Evolutionary conservation across 1,284 basidiomycete species (phyloP), one percentile per base, ranked within the genome.

Genomic region (Ustilago shanxiensis): DNA sequence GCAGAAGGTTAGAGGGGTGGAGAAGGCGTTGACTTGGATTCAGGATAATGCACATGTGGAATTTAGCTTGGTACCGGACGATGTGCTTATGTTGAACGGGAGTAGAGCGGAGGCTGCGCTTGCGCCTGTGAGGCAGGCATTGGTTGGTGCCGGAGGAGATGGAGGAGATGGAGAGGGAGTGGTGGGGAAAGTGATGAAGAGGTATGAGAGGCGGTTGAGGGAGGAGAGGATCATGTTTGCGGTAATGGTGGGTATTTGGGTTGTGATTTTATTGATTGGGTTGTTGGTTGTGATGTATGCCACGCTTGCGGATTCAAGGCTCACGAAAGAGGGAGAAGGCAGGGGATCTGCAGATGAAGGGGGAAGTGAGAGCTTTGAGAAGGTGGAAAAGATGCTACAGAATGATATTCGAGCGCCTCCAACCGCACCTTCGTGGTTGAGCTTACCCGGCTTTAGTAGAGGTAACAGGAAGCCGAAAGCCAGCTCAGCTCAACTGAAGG

Each of bases 1-100:
- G 6, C 90, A 90, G 68, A 99, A 99, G 86, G 91, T 98, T 54
- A 88, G 91, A 63, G 93, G 91, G 8, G 89, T 99, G 79, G 93
- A 95, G 86, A 89, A 91, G 22, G 95, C 93, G 9, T 88, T 98
- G 55, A 97, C 94, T 0, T 98, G 96, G 90, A 88, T 98, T 70
- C 92, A 95, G 80, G 88, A 95, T 75, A 95, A 96, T 85, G 91
- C 95, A 41, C 88, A 91, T 52, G 89, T 97, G 74, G 88, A 93
- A 75, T 89, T 98, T 58, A 91, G 93, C 0, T 89, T 89, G 37
- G 89, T 97, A 44, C 91, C 93, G 63, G 87, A 91, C 54, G 89
- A 90, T 64, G 89, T 92, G 41, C 90, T 98, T 62, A 88, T 94
- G 47, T 89, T 98, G 52, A 93, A 92, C 0, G 90, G 90, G 9